Base-by-base conservation (phyloP, 1,284 basidiomycete genomes). In the Boletus sp. region DNA sequence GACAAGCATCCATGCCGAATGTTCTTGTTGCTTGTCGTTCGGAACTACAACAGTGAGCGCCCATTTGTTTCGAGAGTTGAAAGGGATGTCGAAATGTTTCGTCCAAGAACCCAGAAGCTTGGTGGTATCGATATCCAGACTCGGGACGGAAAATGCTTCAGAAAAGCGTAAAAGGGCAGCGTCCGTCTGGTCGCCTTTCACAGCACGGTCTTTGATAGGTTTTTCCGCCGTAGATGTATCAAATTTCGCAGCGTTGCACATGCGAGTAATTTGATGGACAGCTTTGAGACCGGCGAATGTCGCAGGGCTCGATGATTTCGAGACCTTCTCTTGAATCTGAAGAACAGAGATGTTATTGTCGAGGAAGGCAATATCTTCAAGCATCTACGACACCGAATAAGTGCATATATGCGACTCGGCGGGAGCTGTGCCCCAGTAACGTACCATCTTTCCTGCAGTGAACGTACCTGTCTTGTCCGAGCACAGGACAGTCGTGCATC, bases 61-160 rank as follows among this genome's bases (percentile, higher is more conserved):
- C 79, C 83, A 88, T 69, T 88, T 89, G 68, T 87, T 86, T 68
- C 80, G 82, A 19, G 85, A 87, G 73, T 84, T 87, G 77, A 88
- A 89, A 6, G 82, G 80, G 54, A 83, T 77, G 44, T 81, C 78
- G 59, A 80, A 80, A 38, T 73, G 51, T 56, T 53, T 68, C 72
- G 74, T 55, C 68, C 65, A 65, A 72, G 69, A 30, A 62, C 64
- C 19, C 46, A 75, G 61, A 19, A 78, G 65, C 6, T 65, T 28
- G 16, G 64, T 0, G 21, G 71, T 60, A 44, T 71, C 61, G 33
- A 74, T 60, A 25, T 35, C 52, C 2, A 67, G 44, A n/a, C 44
- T 56, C 3, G 68, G 63, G 21, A 67, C 49, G 21, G 70, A 69
- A 43, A 86, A 68, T 8, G 72, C 70, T 65, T 87, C 85, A 6